Evolutionary conservation across 164 flowering plant genomes (phyloP).

Genomic region (Nymphaea thermarum): DNA sequence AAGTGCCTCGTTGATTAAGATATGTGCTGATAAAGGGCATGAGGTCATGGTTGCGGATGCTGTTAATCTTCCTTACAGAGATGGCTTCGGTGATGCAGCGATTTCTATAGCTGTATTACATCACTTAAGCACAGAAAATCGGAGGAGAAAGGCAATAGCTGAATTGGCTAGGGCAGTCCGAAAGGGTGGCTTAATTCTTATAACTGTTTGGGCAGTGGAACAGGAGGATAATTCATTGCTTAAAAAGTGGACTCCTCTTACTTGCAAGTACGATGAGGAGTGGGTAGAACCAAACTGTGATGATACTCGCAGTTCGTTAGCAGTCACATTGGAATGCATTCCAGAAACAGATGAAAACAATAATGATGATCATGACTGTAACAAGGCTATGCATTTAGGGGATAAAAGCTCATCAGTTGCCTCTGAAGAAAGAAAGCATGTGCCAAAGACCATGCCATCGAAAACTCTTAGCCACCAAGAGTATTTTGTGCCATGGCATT

Average conservation of each 20-base stretch:
- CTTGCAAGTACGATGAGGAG: constrained; percentile 54
- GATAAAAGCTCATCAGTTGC: background rate
- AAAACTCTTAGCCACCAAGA: constrained; percentile 46
- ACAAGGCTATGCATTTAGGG: background rate
- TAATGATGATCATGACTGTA: constrained; percentile 2
- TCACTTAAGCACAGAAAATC: constrained; percentile 76
- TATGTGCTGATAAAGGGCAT: constrained; percentile 70
- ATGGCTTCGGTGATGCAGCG: constrained; percentile 80
- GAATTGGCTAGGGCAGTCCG: constrained; percentile 73
- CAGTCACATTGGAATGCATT: constrained; percentile 46
- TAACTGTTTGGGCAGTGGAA: constrained; percentile 96
- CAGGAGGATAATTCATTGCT: constrained; percentile 72
- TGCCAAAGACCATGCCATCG: constrained; percentile 9
- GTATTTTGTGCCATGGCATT: constrained; percentile 98
- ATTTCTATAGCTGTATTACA: constrained; percentile 95
- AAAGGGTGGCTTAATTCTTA: constrained; percentile 77
- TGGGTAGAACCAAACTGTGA: constrained; percentile 90
- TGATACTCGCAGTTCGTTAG: constrained; percentile 27
- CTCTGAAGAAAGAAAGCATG: constrained; percentile 6
- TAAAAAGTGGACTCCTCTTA: constrained; percentile 86
- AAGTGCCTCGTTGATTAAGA: constrained; percentile 61
- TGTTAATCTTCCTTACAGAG: constrained; percentile 79
- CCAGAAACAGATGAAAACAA: constrained; percentile 62
- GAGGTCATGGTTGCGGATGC: constrained; percentile 95
- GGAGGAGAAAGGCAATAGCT: constrained; percentile 77